phyloP scores from a whole-genome alignment of 768 basidiomycete species.

The Mycena maculata region DNA sequence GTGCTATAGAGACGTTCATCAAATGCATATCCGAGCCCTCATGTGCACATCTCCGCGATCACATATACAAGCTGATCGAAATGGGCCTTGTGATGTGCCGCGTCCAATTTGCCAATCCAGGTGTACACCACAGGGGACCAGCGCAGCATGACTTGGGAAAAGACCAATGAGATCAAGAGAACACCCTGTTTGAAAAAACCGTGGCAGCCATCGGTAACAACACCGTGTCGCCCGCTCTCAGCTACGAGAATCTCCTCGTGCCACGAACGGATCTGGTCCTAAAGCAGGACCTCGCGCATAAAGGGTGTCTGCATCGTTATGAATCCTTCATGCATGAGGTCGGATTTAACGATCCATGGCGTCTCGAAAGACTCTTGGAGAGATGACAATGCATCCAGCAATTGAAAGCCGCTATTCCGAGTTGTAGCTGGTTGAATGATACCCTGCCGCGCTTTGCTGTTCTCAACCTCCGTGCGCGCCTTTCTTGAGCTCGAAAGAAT shows the following conservation, averaged over 20 bases:
- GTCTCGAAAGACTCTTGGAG: conserved; percentile 12
- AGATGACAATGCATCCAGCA: not conserved
- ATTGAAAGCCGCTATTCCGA: conserved; percentile 7
- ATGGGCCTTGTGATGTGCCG: conserved; percentile 14
- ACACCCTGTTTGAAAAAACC: conserved; percentile 21
- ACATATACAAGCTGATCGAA: conserved; percentile 15
- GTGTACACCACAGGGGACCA: conserved; percentile 16
- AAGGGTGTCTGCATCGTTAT: conserved; percentile 10
- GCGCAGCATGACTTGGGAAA: conserved; percentile 3
- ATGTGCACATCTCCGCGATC: not conserved
- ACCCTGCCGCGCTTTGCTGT: not conserved
- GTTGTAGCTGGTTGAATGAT: not conserved
- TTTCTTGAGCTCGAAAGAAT: not conserved
- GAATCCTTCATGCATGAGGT: not conserved
- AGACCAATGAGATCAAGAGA: conserved; percentile 6
- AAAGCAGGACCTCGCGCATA: conserved; percentile 12
- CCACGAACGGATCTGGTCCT: conserved; percentile 5
- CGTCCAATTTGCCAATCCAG: conserved; percentile 21
- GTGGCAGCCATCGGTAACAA: conserved; percentile 16
- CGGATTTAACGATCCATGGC: conserved; percentile 5
- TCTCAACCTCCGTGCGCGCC: conserved; percentile 5
- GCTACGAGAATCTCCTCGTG: not conserved
- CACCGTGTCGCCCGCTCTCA: conserved; percentile 13
- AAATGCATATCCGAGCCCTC: conserved; percentile 11
- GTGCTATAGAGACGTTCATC: conserved; percentile 4